phyloP scores from a whole-genome alignment of 2,329 filamentous ascomycete species.

The Ilyonectria robusta region DNA sequence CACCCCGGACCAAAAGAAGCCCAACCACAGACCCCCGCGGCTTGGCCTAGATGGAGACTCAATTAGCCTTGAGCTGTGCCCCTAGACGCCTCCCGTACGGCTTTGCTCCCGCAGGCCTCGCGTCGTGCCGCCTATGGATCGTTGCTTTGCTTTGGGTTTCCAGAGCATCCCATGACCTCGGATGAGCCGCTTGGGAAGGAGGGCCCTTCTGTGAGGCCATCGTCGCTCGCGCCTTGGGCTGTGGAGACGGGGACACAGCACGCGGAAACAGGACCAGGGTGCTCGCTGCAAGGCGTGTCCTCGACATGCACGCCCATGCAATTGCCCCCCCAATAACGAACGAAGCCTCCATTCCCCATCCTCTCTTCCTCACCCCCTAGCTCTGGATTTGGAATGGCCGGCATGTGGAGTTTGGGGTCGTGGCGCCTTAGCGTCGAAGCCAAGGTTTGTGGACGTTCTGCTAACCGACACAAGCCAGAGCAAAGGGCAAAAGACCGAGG shows the following conservation, averaged over 20 bases:
- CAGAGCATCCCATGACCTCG: slow-evolving; percentile 21
- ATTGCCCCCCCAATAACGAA: too few species aligned
- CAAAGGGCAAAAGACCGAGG: background rate
- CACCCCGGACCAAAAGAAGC: slow-evolving; percentile 8
- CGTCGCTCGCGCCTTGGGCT: slow-evolving; percentile 1
- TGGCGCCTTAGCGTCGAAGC: slow-evolving; percentile 25
- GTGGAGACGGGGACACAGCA: slow-evolving; percentile 11
- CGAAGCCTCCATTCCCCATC: slow-evolving; percentile 6
- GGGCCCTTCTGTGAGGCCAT: background rate
- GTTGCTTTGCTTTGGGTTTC: slow-evolving; percentile 2
- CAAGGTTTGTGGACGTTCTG: background rate
- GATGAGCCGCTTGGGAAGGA: background rate
- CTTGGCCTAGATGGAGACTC: slow-evolving; percentile 1
- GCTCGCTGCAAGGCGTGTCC: background rate
- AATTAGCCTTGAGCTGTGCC: background rate
- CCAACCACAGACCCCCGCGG: slow-evolving; percentile 9
- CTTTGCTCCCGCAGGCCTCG: background rate
- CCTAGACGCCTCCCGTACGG: too few species aligned
- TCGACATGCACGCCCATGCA: background rate
- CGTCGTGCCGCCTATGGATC: background rate
- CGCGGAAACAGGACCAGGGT: slow-evolving; percentile 16
- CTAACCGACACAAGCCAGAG: background rate
- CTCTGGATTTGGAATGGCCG: slow-evolving; percentile 27
- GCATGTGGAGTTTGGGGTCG: slow-evolving; percentile 23
- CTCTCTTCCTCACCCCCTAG: background rate